Percentiles rank a stretch among this genome's conserved stretches.
Evolutionary conservation across 2,329 filamentous ascomycete species (phyloP).

Genomic region (Lachnellula hyalina): DNA sequence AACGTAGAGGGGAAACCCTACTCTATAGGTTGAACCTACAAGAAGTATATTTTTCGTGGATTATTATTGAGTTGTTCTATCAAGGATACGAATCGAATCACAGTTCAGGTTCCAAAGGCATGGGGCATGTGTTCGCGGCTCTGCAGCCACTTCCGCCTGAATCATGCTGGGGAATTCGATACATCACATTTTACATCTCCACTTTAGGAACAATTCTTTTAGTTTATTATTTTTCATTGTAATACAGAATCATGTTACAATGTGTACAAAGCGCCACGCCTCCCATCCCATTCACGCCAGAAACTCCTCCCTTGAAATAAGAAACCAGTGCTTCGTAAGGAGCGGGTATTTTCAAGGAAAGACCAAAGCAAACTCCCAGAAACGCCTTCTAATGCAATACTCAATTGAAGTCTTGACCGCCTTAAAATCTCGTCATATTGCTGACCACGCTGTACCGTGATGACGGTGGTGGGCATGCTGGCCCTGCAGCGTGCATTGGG

Average conservation of each 20-base stretch:
- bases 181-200: too few species aligned
- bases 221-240: not conserved
- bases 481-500: slow-evolving; percentile 36
- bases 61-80: too few species aligned
- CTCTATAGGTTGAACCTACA: too few species aligned
- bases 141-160: too few species aligned
- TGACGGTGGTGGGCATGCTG: slow-evolving; percentile 50
- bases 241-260: not conserved
- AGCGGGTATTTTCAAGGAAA: slow-evolving; percentile 25
- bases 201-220: too few species aligned
- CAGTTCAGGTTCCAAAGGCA: too few species aligned
- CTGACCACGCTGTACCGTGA: slow-evolving; percentile 27
- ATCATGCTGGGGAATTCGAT: too few species aligned
- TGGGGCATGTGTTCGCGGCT: too few species aligned
- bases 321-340: slow-evolving; percentile 17
- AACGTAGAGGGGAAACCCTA: too few species aligned
- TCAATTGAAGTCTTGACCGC: not conserved
- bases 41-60: too few species aligned
- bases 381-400: slow-evolving; percentile 10
- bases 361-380: slow-evolving; percentile 8
- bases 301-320: slow-evolving; percentile 5
- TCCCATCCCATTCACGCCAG: not conserved
- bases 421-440: slow-evolving; percentile 25
- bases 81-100: too few species aligned
- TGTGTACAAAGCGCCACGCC: not conserved